phyloP scores from a whole-genome alignment of 805 yeast species.

The Wickerhamomyces queroliae region DNA sequence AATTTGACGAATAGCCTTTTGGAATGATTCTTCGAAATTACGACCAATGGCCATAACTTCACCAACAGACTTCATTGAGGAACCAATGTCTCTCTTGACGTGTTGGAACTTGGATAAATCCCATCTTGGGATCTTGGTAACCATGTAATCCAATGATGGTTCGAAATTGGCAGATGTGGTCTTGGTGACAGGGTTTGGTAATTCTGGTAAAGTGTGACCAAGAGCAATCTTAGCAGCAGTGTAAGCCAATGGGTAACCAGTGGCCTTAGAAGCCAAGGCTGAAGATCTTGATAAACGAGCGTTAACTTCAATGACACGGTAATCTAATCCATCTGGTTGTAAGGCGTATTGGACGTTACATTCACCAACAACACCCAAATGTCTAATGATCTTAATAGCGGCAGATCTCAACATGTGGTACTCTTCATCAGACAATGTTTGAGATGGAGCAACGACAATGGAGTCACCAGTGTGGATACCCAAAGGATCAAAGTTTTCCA shows the following conservation, averaged over 20 bases:
- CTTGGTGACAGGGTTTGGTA: slow-evolving; percentile 94
- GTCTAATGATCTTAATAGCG: slow-evolving; percentile 95
- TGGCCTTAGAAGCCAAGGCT: slow-evolving; percentile 96
- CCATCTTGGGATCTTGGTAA: slow-evolving; percentile 98
- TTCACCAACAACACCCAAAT: slow-evolving; percentile 97
- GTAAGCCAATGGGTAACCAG: slow-evolving; percentile 97
- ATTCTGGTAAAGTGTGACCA: slow-evolving; percentile 90
- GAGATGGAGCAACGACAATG: slow-evolving; percentile 98
- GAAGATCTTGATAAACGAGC: slow-evolving; percentile 97
- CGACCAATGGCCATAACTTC: slow-evolving; percentile 99
- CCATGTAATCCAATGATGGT: slow-evolving; percentile 95
- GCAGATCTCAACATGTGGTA: slow-evolving; percentile 97
- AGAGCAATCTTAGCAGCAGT: slow-evolving; percentile 97
- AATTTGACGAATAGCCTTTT: slow-evolving; percentile 94
- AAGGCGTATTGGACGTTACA: slow-evolving; percentile 97
- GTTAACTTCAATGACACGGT: slow-evolving; percentile 94
- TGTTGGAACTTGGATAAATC: slow-evolving; percentile 93
- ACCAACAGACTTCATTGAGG: slow-evolving; percentile 98
- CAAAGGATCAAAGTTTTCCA: slow-evolving; percentile 98
- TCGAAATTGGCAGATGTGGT: slow-evolving; percentile 95
- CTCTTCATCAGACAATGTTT: slow-evolving; percentile 94
- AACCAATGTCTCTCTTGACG: slow-evolving; percentile 89
- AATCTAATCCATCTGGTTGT: slow-evolving; percentile 93
- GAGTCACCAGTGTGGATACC: slow-evolving; percentile 99
- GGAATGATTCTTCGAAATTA: slow-evolving; percentile 95